Conservation (phyloP, 148 eudicot species). For the Simmondsia chinensis region DNA sequence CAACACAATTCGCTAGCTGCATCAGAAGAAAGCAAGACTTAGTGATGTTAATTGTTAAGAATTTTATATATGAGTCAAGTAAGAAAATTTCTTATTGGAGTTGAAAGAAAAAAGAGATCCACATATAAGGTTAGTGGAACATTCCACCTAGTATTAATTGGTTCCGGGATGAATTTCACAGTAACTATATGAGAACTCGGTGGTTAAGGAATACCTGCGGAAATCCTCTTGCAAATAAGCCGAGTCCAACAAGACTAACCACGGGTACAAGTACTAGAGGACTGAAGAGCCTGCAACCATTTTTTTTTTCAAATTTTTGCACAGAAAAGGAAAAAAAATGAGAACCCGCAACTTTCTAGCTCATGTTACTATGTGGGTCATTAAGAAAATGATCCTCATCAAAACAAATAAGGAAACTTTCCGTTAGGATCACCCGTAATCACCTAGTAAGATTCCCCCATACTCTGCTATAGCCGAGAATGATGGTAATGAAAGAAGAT, state of each 20-base stretch:
- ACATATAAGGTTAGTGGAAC: no score
- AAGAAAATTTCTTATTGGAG: no score
- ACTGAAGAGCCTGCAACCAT: constrained; percentile 48
- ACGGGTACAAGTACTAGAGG: constrained; percentile 75
- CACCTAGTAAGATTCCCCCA: constrained; percentile 85
- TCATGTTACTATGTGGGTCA: no score
- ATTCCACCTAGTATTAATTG: no score
- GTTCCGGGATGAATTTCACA: no score
- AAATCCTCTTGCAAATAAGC: constrained; percentile 75
- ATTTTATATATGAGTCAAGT: no score
- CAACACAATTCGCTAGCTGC: constrained; percentile 80
- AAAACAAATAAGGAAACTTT: neutral
- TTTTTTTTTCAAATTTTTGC: neutral
- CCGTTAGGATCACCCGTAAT: neutral
- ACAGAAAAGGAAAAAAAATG: neutral
- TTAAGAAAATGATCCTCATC: neutral
- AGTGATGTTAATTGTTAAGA: no score
- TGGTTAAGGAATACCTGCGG: constrained; percentile 60
- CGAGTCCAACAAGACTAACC: constrained; percentile 78
- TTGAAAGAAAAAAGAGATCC: no score
- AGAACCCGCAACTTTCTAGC: neutral
- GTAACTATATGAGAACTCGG: no score
- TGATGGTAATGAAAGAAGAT: constrained; percentile 72
- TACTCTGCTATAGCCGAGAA: constrained; percentile 60
- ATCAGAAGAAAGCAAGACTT: constrained; percentile 2